phyloP scores from a whole-genome alignment of 345 rosid genomes.

The Eucalyptus camaldulensis region DNA sequence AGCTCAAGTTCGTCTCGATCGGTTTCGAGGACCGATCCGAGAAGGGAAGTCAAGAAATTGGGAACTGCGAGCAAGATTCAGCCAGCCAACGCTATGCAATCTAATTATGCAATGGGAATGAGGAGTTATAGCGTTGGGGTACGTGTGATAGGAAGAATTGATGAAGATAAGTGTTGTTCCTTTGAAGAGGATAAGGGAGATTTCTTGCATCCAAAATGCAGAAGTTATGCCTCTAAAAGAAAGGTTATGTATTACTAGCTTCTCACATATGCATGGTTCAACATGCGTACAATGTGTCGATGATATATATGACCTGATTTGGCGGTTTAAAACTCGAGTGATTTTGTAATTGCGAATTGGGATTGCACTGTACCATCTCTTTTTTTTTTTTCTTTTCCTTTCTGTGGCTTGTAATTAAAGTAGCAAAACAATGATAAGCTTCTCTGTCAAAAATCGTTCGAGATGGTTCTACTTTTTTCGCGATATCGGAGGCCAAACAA shows the following conservation, averaged over 20 bases:
- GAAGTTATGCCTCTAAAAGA: background rate
- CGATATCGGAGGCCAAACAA: background rate
- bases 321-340: background rate
- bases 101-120: background rate
- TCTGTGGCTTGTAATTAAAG: background rate
- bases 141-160: slow-evolving; percentile 20
- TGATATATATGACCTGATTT: background rate
- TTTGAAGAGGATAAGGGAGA: slow-evolving; percentile 7
- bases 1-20: background rate
- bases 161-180: slow-evolving; percentile 23
- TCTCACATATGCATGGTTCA: background rate
- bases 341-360: background rate
- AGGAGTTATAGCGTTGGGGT: background rate
- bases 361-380: background rate
- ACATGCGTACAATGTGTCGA: background rate
- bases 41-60: background rate
- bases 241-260: background rate
- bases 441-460: background rate
- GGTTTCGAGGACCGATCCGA: background rate
- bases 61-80: background rate
- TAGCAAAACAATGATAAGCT: background rate
- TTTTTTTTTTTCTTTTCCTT: background rate
- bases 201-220: background rate
- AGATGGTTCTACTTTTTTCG: background rate
- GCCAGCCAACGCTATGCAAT: background rate